Evolutionary conservation across 1,139 yeast species (phyloP), one percentile per base, ranked within the genome.

Genomic region (Magnusiomyces ingens): DNA sequence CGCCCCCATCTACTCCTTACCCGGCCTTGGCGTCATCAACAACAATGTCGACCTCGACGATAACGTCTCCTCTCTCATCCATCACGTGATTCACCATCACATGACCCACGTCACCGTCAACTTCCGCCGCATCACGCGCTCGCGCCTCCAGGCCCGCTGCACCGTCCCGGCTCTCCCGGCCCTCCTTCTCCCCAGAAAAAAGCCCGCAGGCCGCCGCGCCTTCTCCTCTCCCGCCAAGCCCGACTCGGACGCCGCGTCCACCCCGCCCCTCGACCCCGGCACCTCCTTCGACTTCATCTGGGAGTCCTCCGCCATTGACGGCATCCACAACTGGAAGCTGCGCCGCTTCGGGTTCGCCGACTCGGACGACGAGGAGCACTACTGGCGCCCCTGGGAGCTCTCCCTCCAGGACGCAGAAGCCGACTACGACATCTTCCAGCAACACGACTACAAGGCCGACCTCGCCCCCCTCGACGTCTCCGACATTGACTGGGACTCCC

Each of bases 361-460:
- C 45, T 51, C 62, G 13, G 67, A 64, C 42, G 64, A 63, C 47
- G 66, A 64, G 36, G 64, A 62, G 50, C 54, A 59, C 51, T 64
- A 64, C 57, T 64, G 67, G 67, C 53, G 60, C 19, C 62, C 59
- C 8, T 65, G 67, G 67, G 52, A 55, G 26, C 38, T 43, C 11
- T 50, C 53, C 12, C 18, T 60, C 32, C 54, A 40, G 5, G 58
- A 57, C 15, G 67, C 67, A 0, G 67, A 63, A 26, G 49, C 32
- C 1, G 63, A 59, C 36, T 62, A 61, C 55, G 41, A 37, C 2
- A 32, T 35, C n/a, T 50, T 50, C 35, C 49, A 45, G 32, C 41
- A 52, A 10, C 51, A 55, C 10, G 57, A 55, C 45, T 52, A 43
- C 45, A 52, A 55, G 26, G 47, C 50, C 13, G 51, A 55, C 17